These are phyloP conservation scores for Tetrastigma voinierianum DNA, from an alignment of 164 flowering plant genomes.

Conservation along the genomic window DNA sequence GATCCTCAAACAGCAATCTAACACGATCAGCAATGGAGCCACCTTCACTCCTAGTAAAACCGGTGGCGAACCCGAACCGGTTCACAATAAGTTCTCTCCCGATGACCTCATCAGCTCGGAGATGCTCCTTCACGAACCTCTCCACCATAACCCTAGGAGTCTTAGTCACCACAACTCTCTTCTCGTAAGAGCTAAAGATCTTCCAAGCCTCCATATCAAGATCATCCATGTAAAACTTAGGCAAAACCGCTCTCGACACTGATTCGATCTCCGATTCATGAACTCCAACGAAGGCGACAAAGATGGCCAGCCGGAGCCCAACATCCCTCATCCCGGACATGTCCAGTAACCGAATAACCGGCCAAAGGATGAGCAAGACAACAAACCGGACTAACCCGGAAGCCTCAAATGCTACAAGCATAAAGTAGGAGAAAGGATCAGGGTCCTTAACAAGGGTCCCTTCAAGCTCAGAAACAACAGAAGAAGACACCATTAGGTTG, in stretches of 20 bases:
- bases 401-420: constrained; percentile 91
- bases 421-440: constrained; percentile 82
- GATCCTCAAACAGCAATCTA: constrained; percentile 34
- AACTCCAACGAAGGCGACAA: constrained; percentile 66
- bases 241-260: constrained; percentile 89
- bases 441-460: constrained; percentile 63
- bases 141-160: constrained; percentile 81
- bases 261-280: constrained; percentile 61
- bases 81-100: constrained; percentile 67
- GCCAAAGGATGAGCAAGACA: constrained; percentile 65
- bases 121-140: constrained; percentile 80
- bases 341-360: constrained; percentile 51
- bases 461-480: constrained; percentile 74
- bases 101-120: constrained; percentile 66
- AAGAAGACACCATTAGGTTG: constrained; percentile 31
- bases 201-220: constrained; percentile 75
- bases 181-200: constrained; percentile 51
- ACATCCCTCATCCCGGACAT: constrained; percentile 36
- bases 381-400: constrained; percentile 78
- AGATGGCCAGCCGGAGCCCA: constrained; percentile 59
- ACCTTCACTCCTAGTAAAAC: constrained; percentile 39
- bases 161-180: constrained; percentile 69
- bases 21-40: constrained; percentile 28
- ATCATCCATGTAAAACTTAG: constrained; percentile 92
- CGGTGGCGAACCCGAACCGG: constrained; percentile 82